These are phyloP conservation scores for Salix suchowensis DNA, from an alignment of 345 rosid species.

Conservation along the genomic window DNA sequence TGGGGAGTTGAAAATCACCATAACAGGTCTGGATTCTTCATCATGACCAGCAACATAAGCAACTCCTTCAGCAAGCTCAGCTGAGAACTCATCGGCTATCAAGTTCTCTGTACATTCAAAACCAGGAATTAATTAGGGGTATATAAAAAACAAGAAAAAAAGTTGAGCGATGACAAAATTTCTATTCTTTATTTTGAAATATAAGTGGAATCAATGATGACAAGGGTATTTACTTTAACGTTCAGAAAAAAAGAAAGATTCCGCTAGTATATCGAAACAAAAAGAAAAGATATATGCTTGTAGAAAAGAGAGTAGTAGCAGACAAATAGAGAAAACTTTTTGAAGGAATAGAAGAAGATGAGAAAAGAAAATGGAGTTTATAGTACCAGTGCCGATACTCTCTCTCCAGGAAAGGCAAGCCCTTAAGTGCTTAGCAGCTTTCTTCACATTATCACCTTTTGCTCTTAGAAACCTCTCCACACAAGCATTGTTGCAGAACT, in stretches of 20 bases:
- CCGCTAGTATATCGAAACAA: slow-evolving; percentile 12
- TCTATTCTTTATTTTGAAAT: slow-evolving; percentile 8
- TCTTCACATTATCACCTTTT: slow-evolving; percentile 77
- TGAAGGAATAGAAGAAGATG: neutral
- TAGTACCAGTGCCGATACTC: slow-evolving; percentile 56
- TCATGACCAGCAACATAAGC: slow-evolving; percentile 91
- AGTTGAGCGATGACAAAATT: neutral
- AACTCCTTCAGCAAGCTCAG: slow-evolving; percentile 73
- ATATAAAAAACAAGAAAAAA: neutral
- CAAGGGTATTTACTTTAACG: slow-evolving; percentile 29
- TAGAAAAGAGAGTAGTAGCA: slow-evolving; percentile 1
- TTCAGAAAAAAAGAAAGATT: slow-evolving; percentile 33
- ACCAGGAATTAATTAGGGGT: neutral
- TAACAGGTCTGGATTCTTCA: slow-evolving; percentile 72
- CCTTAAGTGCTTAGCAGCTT: slow-evolving; percentile 69
- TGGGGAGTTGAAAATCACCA: slow-evolving; percentile 30
- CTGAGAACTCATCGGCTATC: slow-evolving; percentile 90
- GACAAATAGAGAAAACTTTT: neutral
- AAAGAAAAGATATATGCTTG: slow-evolving; percentile 18
- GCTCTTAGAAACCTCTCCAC: slow-evolving; percentile 71
- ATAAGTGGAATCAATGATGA: slow-evolving; percentile 32
- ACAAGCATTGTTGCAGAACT: slow-evolving; percentile 77
- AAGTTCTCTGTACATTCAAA: slow-evolving; percentile 43
- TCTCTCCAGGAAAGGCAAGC: slow-evolving; percentile 94
- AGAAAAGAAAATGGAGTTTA: neutral